Conservation (phyloP, 164 flowering plant species). For the Annona squamosa region DNA sequence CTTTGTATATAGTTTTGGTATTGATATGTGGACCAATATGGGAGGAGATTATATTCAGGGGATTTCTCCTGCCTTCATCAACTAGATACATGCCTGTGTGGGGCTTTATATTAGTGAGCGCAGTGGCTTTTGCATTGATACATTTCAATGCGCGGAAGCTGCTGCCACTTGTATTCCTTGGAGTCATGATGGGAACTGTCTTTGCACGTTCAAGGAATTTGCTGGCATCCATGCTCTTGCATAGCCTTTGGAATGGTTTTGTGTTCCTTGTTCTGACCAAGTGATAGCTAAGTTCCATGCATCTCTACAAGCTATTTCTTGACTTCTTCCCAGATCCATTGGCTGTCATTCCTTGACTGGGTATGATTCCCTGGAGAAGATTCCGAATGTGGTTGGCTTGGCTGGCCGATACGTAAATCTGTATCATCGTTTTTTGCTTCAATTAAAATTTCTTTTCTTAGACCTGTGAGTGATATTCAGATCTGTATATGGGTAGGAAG, state of each 20-base stretch:
- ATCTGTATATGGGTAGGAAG: no score
- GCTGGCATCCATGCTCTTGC: constrained; percentile 76
- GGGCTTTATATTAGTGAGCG: constrained; percentile 77
- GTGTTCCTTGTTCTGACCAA: constrained; percentile 85
- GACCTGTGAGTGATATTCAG: no score
- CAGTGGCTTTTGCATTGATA: constrained; percentile 84
- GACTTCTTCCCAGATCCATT: neutral
- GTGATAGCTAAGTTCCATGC: constrained; percentile 16
- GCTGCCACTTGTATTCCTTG: constrained; percentile 86
- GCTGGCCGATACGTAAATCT: no score
- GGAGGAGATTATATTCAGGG: constrained; percentile 96
- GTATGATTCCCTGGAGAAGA: no score
- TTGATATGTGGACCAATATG: constrained; percentile 91
- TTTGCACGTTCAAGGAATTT: constrained; percentile 79
- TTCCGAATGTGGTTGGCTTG: no score
- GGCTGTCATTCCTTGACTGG: no score
- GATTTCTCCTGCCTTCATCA: constrained; percentile 93
- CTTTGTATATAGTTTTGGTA: constrained; percentile 71
- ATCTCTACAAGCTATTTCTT: neutral
- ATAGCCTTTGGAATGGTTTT: constrained; percentile 96
- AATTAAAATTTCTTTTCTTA: no score
- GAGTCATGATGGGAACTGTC: constrained; percentile 77
- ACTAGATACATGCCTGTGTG: constrained; percentile 95
- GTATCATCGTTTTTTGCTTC: no score
- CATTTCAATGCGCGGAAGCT: constrained; percentile 90